Evolutionary conservation across 2,329 filamentous ascomycete species (phyloP), one percentile per base, ranked within the genome.

Genomic region (Stylonectria norvegica): DNA sequence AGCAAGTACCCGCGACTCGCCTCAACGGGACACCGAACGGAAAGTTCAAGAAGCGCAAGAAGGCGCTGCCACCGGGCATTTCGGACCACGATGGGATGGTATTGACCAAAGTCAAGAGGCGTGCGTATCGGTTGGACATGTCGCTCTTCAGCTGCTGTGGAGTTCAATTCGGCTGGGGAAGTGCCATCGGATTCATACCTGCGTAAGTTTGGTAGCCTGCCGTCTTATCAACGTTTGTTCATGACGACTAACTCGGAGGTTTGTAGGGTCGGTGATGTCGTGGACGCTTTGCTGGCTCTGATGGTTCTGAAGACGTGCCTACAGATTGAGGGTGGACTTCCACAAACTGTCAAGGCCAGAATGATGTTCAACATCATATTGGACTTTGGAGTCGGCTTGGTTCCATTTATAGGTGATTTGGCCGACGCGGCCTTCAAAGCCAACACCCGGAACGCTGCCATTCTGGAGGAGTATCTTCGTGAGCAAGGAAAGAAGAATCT

Each of bases 121-220:
- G 85, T 43, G 89, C 93, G 22, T 95, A 95, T 66, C 77, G 81
- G 25, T 78, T 96, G 18, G 93, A 97, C 64, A 85, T 89, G 72
- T 79, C 78, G 40, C 77, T 95, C 5, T 94, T 91, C 70, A 89
- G 79, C 58, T 79, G 88, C 59, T 79, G 85, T 49, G 89, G 89
- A 30, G 76, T 95, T 43, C 79, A 83, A 42, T 90, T 97, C 59
- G 93, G 93, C 39, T 96, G 89, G 89, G 81, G 86, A 36, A 86
- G 84, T 54, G 78, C 95, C 42, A 87, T 97, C 55, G 93, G 84
- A 11, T 61, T 97, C 6, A 65, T 97, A 39, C 93, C 93, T 53
- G 79, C 79, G 78, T 89, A 75, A 74, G 86, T 76, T 17, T 18
- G 5, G n/a, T n/a, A n/a, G n/a, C 25, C 19, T 12, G 15, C 20